Conservation (phyloP, 352 stramenopile species). For the Phytophthora litchii region DNA sequence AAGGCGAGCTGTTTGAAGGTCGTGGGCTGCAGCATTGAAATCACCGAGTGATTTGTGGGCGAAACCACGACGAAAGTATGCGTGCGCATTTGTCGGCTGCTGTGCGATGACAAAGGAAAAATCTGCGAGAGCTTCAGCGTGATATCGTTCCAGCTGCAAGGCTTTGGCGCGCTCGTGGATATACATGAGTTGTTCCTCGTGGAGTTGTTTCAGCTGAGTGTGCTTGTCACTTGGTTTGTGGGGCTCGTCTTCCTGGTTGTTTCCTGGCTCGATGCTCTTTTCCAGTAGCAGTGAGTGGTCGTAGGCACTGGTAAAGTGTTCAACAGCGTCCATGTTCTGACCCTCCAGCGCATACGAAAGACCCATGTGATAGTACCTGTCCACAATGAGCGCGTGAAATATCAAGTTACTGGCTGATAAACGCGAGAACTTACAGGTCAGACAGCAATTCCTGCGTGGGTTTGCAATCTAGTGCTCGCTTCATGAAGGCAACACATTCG, state of each 20-base stretch:
- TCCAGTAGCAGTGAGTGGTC: conserved; percentile 25
- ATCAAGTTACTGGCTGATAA: neutral
- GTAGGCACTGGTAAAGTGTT: conserved; percentile 63
- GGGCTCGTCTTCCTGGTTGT: conserved; percentile 25
- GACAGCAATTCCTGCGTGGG: conserved; percentile 43
- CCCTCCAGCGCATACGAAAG: conserved; percentile 58
- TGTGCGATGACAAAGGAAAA: conserved; percentile 72
- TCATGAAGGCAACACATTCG: conserved; percentile 61
- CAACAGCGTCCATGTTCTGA: conserved; percentile 65
- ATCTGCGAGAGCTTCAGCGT: conserved; percentile 72
- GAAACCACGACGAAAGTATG: conserved; percentile 84
- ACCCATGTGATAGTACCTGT: conserved; percentile 77
- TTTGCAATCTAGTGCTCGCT: conserved; percentile 36
- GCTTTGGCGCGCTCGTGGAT: conserved; percentile 82
- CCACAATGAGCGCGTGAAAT: conserved; percentile 3
- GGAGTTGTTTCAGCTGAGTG: conserved; percentile 29
- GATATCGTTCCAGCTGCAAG: conserved; percentile 74
- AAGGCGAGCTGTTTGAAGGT: conserved; percentile 75
- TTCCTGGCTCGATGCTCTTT: conserved; percentile 13
- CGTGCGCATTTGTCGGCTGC: conserved; percentile 83
- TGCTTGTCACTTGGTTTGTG: conserved; percentile 20
- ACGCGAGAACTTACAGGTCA: conserved; percentile 55
- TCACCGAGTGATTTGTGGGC: conserved; percentile 66
- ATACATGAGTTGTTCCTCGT: conserved; percentile 41
- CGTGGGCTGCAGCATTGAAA: conserved; percentile 55